Evolutionary conservation across 495 filamentous ascomycete species (phyloP).

Genomic region (Xylaria telfairii): DNA sequence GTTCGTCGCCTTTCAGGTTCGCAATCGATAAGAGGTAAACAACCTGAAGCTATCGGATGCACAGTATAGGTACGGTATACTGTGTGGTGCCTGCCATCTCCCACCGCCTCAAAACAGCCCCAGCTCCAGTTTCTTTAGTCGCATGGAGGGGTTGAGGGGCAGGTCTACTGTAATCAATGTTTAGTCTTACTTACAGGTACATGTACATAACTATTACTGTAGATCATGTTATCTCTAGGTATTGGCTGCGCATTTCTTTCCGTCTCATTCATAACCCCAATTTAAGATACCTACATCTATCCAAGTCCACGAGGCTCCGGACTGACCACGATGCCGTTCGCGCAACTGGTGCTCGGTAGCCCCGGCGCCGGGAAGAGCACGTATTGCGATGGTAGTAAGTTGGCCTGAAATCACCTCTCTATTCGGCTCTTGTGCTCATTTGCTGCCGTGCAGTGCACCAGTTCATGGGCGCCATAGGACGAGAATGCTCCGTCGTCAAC

Average conservation of each 20-base stretch:
- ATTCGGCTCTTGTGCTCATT: not conserved
- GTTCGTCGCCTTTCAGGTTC: not conserved
- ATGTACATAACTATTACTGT: not conserved
- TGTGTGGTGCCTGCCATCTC: not conserved
- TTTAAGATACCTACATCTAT: not conserved
- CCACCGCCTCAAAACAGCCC: constrained; percentile 36
- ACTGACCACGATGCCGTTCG: constrained; percentile 51
- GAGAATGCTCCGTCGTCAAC: constrained; percentile 93
- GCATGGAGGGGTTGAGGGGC: constrained; percentile 36
- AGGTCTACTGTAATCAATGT: too few species aligned
- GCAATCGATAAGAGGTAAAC: constrained; percentile 28
- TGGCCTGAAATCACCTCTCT: not conserved
- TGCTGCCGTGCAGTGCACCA: constrained; percentile 74
- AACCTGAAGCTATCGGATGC: not conserved
- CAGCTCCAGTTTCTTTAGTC: not conserved
- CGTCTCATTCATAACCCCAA: not conserved
- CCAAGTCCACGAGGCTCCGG: not conserved
- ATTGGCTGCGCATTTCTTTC: not conserved
- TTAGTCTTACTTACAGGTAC: too few species aligned
- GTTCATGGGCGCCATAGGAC: constrained; percentile 91
- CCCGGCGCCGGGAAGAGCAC: constrained; percentile 96
- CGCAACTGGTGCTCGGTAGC: constrained; percentile 87
- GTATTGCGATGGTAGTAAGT: constrained; percentile 88
- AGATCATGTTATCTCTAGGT: too few species aligned
- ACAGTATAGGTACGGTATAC: constrained; percentile 1